phyloP scores from a whole-genome alignment of 2,329 filamentous ascomycete genomes.

The Aspergillus clavatus region DNA sequence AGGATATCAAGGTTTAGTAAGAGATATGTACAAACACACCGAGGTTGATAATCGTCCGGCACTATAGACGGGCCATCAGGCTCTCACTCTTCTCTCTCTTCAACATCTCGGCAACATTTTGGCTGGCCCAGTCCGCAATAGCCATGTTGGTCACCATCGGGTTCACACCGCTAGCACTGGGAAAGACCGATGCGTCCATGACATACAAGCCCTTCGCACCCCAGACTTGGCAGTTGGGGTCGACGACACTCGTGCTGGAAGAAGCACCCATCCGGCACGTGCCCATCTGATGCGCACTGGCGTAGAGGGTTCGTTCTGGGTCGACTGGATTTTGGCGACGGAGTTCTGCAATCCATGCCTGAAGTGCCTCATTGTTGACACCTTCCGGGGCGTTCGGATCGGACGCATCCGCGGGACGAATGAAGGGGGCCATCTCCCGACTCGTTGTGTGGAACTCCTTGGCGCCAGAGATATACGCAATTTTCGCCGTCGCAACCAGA shows the following conservation, averaged over 20 bases:
- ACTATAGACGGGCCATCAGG: slow-evolving; percentile 23
- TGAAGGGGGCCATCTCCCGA: slow-evolving; percentile 60
- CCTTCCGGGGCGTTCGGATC: slow-evolving; percentile 33
- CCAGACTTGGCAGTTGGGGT: slow-evolving; percentile 44
- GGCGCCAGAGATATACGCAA: slow-evolving; percentile 73
- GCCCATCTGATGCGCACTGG: slow-evolving; percentile 51
- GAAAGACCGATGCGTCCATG: slow-evolving; percentile 48
- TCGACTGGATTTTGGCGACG: slow-evolving; percentile 43
- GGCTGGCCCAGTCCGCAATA: slow-evolving; percentile 45
- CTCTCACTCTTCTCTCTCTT: slow-evolving; percentile 9
- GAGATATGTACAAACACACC: not conserved
- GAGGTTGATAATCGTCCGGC: not conserved
- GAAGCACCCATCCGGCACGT: slow-evolving; percentile 46
- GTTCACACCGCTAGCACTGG: slow-evolving; percentile 49
- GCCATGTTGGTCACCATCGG: slow-evolving; percentile 51
- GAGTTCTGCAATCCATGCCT: slow-evolving; percentile 51
- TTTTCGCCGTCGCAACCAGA: slow-evolving; percentile 65
- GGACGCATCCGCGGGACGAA: slow-evolving; percentile 36
- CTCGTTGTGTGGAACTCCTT: slow-evolving; percentile 68
- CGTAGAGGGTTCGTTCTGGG: slow-evolving; percentile 42
- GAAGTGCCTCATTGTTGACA: slow-evolving; percentile 52
- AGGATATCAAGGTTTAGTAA: not conserved
- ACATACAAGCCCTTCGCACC: slow-evolving; percentile 45
- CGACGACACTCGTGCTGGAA: slow-evolving; percentile 41
- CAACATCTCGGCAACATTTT: slow-evolving; percentile 34